Percentiles rank a stretch among this genome's conserved stretches.
phyloP scores from a whole-genome alignment of 768 basidiomycete genomes.

The Pleurotus giganteus region DNA sequence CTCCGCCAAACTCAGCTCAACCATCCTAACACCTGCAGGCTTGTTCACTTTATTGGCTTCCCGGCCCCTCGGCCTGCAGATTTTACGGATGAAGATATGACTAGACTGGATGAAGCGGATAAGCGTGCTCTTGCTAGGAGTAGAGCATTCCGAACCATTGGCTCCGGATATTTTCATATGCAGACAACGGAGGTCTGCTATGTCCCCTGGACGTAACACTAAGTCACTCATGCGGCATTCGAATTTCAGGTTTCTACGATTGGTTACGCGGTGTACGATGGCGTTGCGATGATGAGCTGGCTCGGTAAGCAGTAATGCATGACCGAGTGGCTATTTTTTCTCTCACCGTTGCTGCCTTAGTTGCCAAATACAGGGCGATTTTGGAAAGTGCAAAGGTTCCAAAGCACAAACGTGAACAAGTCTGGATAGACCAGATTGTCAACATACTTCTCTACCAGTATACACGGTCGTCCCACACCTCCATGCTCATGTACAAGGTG shows the following conservation, averaged over 20 bases:
- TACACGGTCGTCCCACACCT: slow-evolving; percentile 4
- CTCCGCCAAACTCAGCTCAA: slow-evolving; percentile 7
- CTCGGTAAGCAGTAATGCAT: neutral
- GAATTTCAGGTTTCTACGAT: neutral
- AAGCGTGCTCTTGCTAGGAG: neutral
- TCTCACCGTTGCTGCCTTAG: neutral
- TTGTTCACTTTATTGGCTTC: slow-evolving; percentile 4
- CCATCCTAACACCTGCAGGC: neutral
- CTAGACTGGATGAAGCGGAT: neutral
- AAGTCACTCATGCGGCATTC: neutral
- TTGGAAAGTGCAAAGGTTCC: neutral
- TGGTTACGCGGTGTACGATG: slow-evolving; percentile 5
- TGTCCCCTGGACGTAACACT: neutral
- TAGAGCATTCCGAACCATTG: neutral
- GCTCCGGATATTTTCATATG: neutral
- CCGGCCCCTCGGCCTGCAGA: slow-evolving; percentile 2
- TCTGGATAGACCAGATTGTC: slow-evolving; percentile 8
- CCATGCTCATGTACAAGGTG: slow-evolving; percentile 9
- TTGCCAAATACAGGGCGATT: slow-evolving; percentile 1
- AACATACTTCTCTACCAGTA: slow-evolving; percentile 7
- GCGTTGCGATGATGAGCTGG: slow-evolving; percentile 5
- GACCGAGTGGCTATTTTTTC: neutral
- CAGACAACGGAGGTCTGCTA: slow-evolving; percentile 1
- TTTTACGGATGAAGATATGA: neutral
- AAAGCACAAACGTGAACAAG: neutral